Base-by-base conservation (phyloP, 306 rosid genomes). In the Acmispon strigosus region DNA sequence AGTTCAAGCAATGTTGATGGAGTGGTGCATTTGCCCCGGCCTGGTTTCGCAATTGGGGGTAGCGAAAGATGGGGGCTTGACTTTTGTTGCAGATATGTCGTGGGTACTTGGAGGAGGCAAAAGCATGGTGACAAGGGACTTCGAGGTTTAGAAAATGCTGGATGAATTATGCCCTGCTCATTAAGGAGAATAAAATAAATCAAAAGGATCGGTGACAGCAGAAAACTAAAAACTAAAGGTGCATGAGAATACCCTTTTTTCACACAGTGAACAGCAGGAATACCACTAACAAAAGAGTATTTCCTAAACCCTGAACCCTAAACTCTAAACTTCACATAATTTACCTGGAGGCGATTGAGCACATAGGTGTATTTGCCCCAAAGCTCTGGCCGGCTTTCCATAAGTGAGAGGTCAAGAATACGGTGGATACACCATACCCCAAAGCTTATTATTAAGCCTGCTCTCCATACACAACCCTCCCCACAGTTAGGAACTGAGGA, bases 391-490 rank as follows among this genome's bases (percentile, higher is more conserved):
- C 99, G 91, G 80, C 99, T 95, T 79, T 95, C 99, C 96, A 91
- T 84, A 45, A 89, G 78, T 66, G 92, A 91, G 41, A 95, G 90
- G 62, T 91, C 92, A 57, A 95, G 96, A 69, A 95, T 78, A 39
- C 97, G 88, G 74, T 89, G 97, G 82, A 95, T 89, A 81, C 99
- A 95, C 99, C 99, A 95, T 37, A 95, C 97, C 24, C 99, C 99
- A 43, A 95, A 95, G 92, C 97, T 95, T 69, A 85, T 73, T 24
- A 95, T 74, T 76, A 95, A 72, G 52, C 91, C 96, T 62, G 86
- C 56, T 78, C 74, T 89, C 99, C 99, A 95, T 12, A 87, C 64
- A 82, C 99, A 95, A 44, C 90, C 97, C 57, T 95, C 97, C 74
- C 99, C 99, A 41, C 99, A 95, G 70, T 82, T 62, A 44, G 96